phyloP scores from a whole-genome alignment of 1,139 yeast species.

The Zygotorulaspora mrakii region DNA sequence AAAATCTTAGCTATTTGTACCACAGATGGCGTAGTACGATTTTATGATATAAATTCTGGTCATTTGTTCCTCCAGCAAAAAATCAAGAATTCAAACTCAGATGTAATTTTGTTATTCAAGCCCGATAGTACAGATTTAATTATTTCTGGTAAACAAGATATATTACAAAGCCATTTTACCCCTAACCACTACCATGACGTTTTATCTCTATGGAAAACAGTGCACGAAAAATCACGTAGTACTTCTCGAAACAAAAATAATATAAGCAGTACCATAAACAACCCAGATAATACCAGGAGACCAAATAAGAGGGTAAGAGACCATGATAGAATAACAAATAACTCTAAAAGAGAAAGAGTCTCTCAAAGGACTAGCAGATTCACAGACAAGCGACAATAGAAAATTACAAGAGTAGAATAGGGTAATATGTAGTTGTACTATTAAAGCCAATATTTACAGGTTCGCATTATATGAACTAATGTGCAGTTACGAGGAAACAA shows the following conservation, averaged over 20 bases:
- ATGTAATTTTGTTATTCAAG: constrained; percentile 22
- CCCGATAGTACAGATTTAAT: constrained; percentile 29
- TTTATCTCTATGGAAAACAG: constrained; percentile 19
- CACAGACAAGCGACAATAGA: constrained; percentile 8
- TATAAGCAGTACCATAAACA: constrained; percentile 1
- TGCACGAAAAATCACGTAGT: constrained; percentile 5
- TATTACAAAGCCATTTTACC: constrained; percentile 18
- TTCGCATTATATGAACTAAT: constrained; percentile 5
- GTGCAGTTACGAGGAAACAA: constrained; percentile 3
- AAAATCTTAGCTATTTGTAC: constrained; percentile 45
- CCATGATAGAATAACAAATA: constrained; percentile 7
- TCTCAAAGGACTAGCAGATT: constrained; percentile 10
- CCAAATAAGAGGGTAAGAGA: constrained; percentile 8
- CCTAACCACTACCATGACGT: constrained; percentile 13
- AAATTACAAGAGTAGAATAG: not conserved
- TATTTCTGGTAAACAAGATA: constrained; percentile 23
- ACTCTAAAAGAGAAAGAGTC: constrained; percentile 9
- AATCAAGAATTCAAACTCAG: constrained; percentile 13
- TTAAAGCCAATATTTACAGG: constrained; percentile 14
- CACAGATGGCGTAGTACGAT: constrained; percentile 42
- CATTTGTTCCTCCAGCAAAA: constrained; percentile 17
- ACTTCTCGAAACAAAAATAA: constrained; percentile 4
- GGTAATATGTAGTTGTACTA: constrained; percentile 7
- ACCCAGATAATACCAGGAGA: constrained; percentile 4
- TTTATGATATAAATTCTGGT: constrained; percentile 41